These are phyloP conservation scores for Boletus pseudo-olivaceus DNA, from an alignment of 768 basidiomycete genomes.

Conservation along the genomic window DNA sequence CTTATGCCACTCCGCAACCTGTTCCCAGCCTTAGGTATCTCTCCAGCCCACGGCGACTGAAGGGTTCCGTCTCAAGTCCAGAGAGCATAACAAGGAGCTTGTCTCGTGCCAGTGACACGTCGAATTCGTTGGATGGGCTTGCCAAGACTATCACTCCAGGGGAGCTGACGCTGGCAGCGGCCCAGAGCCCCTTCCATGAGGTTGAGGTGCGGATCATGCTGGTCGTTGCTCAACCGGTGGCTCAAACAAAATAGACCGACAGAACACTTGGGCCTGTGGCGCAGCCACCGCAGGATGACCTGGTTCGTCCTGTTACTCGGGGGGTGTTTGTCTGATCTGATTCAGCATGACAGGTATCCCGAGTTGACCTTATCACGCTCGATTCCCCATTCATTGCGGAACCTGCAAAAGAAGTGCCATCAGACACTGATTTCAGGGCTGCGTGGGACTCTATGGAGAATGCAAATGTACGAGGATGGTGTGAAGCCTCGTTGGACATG, in stretches of 20 bases:
- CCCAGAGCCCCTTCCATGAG: conserved; percentile 11
- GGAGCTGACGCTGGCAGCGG: conserved; percentile 28
- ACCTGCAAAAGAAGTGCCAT: conserved; percentile 22
- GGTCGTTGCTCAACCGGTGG: neutral
- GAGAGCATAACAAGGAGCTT: conserved; percentile 31
- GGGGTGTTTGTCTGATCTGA: conserved; percentile 11
- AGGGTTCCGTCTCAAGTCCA: conserved; percentile 37
- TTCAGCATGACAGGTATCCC: conserved; percentile 28
- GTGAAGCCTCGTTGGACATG: conserved; percentile 49
- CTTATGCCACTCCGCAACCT: conserved; percentile 62
- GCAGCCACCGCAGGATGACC: conserved; percentile 11
- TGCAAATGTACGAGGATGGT: conserved; percentile 63
- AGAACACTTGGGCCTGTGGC: neutral
- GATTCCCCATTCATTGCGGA: conserved; percentile 68
- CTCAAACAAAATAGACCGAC: conserved; percentile 14
- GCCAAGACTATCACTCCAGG: conserved; percentile 30
- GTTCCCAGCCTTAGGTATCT: conserved; percentile 41
- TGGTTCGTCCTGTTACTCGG: conserved; percentile 15
- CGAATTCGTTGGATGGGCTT: conserved; percentile 25
- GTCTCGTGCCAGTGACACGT: conserved; percentile 24
- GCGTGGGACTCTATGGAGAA: conserved; percentile 55
- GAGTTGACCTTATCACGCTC: conserved; percentile 64
- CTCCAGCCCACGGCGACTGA: conserved; percentile 29
- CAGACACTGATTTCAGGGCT: conserved; percentile 45
- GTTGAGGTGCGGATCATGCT: conserved; percentile 18